Evolutionary conservation across 768 basidiomycete genomes (phyloP).

Genomic region (Mycena leptocephala): DNA sequence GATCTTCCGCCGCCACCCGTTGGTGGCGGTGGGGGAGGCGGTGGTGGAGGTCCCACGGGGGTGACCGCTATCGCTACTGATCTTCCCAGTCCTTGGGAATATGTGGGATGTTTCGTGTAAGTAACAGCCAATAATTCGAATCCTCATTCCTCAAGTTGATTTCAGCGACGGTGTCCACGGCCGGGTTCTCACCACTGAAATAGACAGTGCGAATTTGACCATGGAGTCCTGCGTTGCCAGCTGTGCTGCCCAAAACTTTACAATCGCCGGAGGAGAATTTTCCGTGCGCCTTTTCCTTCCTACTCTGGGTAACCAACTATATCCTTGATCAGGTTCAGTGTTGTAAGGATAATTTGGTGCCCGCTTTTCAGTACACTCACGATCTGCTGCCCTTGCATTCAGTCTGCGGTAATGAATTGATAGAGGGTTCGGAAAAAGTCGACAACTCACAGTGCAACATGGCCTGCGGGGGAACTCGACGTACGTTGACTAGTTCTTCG

Average conservation of each 20-base stretch:
- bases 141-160: constrained; percentile 5
- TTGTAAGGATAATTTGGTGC: constrained; percentile 48
- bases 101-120: constrained; percentile 78
- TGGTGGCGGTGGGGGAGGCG: constrained; percentile 51
- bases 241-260: constrained; percentile 72
- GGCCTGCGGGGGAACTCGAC: constrained; percentile 81
- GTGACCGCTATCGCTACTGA: constrained; percentile 66
- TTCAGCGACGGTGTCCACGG: constrained; percentile 73
- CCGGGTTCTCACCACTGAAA: constrained; percentile 67
- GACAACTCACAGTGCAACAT: constrained; percentile 75
- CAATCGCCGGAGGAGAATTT: constrained; percentile 82
- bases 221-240: constrained; percentile 74
- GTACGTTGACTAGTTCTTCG: constrained; percentile 56
- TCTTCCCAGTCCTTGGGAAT: constrained; percentile 72
- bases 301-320: not conserved
- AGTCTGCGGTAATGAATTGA: constrained; percentile 83
- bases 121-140: constrained; percentile 34
- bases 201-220: constrained; percentile 56
- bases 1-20: constrained; percentile 58
- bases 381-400: too few relatives aligned
- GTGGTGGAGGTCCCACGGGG: constrained; percentile 24
- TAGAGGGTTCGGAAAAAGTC: constrained; percentile 71
- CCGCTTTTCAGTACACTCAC: constrained; percentile 23
- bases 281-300: constrained; percentile 57
- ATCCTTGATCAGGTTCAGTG: constrained; percentile 48